Conservation (phyloP, 305 asterid species). For the Fraxinus floribunda region DNA sequence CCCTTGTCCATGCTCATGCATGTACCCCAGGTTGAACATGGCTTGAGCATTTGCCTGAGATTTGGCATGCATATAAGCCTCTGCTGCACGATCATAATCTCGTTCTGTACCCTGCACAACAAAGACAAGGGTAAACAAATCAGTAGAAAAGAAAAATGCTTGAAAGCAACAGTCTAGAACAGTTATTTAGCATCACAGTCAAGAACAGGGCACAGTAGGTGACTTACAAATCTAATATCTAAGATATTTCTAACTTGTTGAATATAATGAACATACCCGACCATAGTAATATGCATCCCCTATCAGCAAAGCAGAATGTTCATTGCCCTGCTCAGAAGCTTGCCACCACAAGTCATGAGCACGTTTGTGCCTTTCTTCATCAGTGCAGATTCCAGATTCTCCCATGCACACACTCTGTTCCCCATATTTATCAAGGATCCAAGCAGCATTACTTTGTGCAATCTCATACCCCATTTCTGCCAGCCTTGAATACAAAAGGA, state of each 20-base stretch:
- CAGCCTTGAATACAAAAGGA: constrained; percentile 83
- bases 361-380: constrained; percentile 43
- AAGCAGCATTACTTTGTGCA: constrained; percentile 96
- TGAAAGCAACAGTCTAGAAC: not conserved
- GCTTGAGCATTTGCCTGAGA: constrained; percentile 88
- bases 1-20: constrained; percentile 95
- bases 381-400: constrained; percentile 53
- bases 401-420: constrained; percentile 74
- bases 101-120: constrained; percentile 93
- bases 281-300: constrained; percentile 98
- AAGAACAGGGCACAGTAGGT: not conserved
- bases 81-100: constrained; percentile 94
- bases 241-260: constrained; percentile 11
- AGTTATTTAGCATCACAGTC: not conserved
- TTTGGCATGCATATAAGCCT: constrained; percentile 67
- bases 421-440: constrained; percentile 91
- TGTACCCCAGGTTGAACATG: constrained; percentile 85
- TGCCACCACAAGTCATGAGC: constrained; percentile 82
- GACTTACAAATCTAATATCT: not conserved
- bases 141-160: not conserved
- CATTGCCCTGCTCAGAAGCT: constrained; percentile 98
- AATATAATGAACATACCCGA: constrained; percentile 56
- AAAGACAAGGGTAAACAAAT: not conserved
- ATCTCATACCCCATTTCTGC: constrained; percentile 94
- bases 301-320: constrained; percentile 93